Conservation (phyloP, 2,329 filamentous ascomycete genomes). For the Ploettnerulaceae sp. region DNA sequence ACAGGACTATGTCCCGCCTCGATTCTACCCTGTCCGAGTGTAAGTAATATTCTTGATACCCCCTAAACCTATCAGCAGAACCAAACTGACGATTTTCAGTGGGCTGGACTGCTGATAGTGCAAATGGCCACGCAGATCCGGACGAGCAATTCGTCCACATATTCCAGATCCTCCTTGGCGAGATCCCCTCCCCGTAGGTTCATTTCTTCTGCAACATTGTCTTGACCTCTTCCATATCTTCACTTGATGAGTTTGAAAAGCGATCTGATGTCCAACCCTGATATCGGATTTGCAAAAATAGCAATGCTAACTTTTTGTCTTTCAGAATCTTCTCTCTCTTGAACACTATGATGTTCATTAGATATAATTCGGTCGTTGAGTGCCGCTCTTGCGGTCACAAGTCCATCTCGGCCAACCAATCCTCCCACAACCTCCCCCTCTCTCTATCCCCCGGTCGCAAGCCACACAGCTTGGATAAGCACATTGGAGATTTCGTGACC, state of each 20-base stretch:
- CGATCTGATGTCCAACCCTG: too few relatives aligned
- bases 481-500: conserved; percentile 23
- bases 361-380: conserved; percentile 17
- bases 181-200: conserved; percentile 28
- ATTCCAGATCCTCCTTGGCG: conserved; percentile 23
- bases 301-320: neutral
- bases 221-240: too few relatives aligned
- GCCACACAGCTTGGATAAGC: conserved; percentile 19
- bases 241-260: too few relatives aligned
- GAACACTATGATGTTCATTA: conserved; percentile 22
- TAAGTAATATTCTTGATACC: neutral
- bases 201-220: neutral
- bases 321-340: conserved; percentile 17
- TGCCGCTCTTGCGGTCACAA: conserved; percentile 28
- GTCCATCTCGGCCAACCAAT: conserved; percentile 23
- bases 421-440: conserved; percentile 27
- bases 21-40: neutral
- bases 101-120: conserved; percentile 23
- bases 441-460: conserved; percentile 19
- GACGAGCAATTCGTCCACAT: conserved; percentile 32
- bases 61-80: neutral
- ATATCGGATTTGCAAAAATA: neutral
- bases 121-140: conserved; percentile 30
- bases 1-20: neutral
- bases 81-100: conserved; percentile 10